phyloP scores from a whole-genome alignment of 495 filamentous ascomycete species.

The Neurospora sp. region DNA sequence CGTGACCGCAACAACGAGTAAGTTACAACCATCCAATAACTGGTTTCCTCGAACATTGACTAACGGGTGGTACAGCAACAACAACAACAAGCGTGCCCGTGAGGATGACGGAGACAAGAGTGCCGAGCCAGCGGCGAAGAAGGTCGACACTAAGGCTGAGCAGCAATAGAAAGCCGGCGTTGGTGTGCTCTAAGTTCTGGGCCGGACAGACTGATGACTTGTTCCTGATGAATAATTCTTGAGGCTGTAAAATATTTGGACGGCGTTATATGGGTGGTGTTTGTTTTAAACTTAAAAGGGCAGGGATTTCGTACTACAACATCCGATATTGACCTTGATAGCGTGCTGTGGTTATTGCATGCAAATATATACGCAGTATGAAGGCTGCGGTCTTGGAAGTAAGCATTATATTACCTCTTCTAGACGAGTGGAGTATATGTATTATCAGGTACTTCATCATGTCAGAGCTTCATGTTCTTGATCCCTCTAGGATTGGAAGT shows the following conservation, averaged over 20 bases:
- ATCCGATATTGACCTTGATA: not conserved
- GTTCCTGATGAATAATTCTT: not conserved
- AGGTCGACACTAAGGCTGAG: not conserved
- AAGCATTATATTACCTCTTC: not conserved
- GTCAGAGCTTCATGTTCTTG: not conserved
- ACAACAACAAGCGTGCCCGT: conserved; percentile 34
- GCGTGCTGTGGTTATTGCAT: not conserved
- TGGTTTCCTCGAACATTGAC: not conserved
- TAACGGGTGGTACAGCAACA: conserved; percentile 21
- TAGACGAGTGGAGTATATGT: not conserved
- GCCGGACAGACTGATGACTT: not conserved
- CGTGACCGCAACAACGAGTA: conserved; percentile 22
- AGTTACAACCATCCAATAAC: not conserved
- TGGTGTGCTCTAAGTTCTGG: not conserved
- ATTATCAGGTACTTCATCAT: not conserved
- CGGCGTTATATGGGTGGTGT: not conserved
- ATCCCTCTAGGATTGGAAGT: not conserved
- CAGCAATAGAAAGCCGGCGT: not conserved
- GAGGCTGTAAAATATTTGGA: not conserved
- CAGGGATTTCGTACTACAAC: not conserved
- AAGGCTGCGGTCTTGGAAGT: not conserved
- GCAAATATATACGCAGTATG: not conserved
- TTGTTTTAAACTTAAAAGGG: not conserved
- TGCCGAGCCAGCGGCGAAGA: conserved; percentile 27
- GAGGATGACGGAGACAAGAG: conserved; percentile 25